Conservation (phyloP, 345 rosid species). For the Ailanthus altissimus region DNA sequence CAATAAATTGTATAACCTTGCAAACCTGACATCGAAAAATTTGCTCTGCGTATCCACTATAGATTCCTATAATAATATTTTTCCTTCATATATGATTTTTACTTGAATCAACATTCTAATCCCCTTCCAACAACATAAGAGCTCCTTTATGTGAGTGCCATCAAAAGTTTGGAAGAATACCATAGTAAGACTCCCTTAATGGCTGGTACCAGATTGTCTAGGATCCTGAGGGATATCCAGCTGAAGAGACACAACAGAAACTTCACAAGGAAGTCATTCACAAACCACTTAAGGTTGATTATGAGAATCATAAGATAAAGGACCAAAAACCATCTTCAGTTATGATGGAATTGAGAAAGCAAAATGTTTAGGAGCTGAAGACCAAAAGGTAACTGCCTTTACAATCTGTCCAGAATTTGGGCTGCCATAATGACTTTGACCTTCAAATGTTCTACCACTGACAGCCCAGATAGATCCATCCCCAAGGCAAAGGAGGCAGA, state of each 20-base stretch:
- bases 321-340: slow-evolving; percentile 3
- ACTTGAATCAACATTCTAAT: slow-evolving; percentile 8
- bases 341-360: background rate
- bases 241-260: too few relatives aligned
- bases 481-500: background rate
- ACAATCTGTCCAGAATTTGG: background rate
- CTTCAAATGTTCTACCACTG: background rate
- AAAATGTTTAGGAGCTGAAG: background rate
- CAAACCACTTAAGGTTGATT: background rate
- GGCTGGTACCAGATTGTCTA: background rate
- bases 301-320: background rate
- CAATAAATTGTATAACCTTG: background rate
- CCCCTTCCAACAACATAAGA: background rate
- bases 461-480: background rate
- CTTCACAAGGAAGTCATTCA: background rate
- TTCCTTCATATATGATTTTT: background rate
- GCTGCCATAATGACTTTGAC: background rate
- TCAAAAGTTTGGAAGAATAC: background rate
- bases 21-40: background rate
- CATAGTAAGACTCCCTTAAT: background rate
- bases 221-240: background rate
- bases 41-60: background rate
- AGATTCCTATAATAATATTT: background rate
- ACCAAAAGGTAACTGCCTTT: background rate
- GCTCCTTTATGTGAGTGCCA: background rate